Percentiles rank a stretch among this genome's conserved stretches.
Evolutionary conservation across 1,284 basidiomycete genomes (phyloP).

Genomic region (Cutaneotrichosporon cutaneum): DNA sequence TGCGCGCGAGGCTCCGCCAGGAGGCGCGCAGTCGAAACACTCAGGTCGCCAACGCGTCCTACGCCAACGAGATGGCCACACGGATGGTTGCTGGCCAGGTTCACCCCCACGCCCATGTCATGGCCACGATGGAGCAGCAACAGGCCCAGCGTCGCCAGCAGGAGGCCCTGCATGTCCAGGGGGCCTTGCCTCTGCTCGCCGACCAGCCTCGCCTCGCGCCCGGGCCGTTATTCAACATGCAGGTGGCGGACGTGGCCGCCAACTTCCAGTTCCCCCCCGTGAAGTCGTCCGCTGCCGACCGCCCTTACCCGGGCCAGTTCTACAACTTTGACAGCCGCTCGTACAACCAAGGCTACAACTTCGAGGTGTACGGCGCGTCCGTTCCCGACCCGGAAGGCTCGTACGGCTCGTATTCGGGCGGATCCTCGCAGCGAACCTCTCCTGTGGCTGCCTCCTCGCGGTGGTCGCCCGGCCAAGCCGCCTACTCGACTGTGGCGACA

Average conservation of each 20-base stretch:
- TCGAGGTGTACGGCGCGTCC: not conserved
- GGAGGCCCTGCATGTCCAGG: not conserved
- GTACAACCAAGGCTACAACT: not conserved
- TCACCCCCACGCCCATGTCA: not conserved
- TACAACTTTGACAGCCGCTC: not conserved
- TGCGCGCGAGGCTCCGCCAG: not conserved
- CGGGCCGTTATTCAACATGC: not conserved
- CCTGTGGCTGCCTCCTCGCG: not conserved
- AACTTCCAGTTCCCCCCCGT: not conserved
- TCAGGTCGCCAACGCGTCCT: not conserved
- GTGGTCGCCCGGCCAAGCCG: not conserved
- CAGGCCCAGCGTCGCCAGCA: not conserved
- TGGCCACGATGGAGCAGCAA: not conserved
- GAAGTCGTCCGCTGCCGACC: not conserved
- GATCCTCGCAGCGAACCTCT: not conserved
- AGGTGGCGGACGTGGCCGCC: not conserved
- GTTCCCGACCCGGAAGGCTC: not conserved
- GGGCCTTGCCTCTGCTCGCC: not conserved
- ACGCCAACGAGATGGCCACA: not conserved
- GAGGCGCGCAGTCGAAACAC: not conserved
- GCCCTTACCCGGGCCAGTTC: not conserved
- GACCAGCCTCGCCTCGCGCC: not conserved
- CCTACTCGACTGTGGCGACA: not conserved
- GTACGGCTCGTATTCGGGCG: not conserved
- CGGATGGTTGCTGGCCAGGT: not conserved